Evolutionary conservation across 2,329 filamentous ascomycete genomes (phyloP).

Genomic region (Ceratocystis variospora): DNA sequence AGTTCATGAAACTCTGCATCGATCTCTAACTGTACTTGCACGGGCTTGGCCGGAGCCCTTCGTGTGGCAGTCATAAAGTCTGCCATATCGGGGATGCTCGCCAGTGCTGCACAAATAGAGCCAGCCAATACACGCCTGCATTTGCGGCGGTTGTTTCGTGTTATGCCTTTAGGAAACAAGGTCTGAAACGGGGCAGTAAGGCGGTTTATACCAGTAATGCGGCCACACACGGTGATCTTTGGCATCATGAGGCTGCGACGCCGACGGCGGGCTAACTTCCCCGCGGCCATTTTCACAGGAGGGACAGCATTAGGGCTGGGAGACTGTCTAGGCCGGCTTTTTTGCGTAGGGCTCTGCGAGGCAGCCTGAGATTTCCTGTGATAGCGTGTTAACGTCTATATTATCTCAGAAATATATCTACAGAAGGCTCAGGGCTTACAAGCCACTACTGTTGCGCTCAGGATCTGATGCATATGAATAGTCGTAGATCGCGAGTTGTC

Average conservation of each 20-base stretch:
- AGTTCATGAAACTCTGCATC: neutral
- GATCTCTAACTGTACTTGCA: neutral
- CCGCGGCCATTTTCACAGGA: neutral
- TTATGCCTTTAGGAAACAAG: neutral
- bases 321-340: neutral
- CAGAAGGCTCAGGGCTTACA: neutral
- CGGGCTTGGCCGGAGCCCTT: neutral
- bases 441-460: neutral
- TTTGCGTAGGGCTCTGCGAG: neutral
- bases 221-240: neutral
- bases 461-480: neutral
- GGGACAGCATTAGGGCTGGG: neutral
- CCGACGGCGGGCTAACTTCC: neutral
- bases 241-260: neutral
- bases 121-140: neutral
- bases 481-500: neutral
- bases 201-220: neutral
- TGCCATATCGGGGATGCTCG: neutral
- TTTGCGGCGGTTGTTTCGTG: neutral
- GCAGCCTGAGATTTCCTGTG: neutral
- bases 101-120: neutral
- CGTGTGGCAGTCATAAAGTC: neutral
- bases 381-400: too few species aligned
- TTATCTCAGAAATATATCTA: neutral
- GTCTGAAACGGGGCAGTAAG: neutral